phyloP scores from a whole-genome alignment of 176 grass and related monocot species.

The Melocanna baccifera region DNA sequence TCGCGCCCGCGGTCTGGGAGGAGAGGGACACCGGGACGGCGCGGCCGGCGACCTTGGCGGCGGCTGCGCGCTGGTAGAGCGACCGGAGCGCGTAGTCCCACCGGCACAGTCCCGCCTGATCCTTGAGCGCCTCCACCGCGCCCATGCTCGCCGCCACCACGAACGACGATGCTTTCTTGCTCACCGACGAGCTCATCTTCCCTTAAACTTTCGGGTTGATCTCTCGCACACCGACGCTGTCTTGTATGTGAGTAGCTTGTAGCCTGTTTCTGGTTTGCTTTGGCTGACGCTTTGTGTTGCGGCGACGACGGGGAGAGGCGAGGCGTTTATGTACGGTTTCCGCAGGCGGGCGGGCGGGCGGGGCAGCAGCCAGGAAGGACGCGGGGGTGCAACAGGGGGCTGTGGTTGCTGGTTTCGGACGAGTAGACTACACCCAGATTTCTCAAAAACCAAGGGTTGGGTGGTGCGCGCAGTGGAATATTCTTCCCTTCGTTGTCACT shows the following conservation, averaged over 20 bases:
- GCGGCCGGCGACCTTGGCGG: slow-evolving; percentile 22
- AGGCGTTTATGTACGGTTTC: background rate
- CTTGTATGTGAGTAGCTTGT: background rate
- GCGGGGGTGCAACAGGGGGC: slow-evolving; percentile 14
- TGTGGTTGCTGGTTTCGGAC: slow-evolving; percentile 26
- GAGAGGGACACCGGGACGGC: slow-evolving; percentile 33
- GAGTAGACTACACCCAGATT: slow-evolving; percentile 19
- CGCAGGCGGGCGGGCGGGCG: background rate
- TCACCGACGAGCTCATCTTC: slow-evolving; percentile 27
- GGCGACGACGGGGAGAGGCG: background rate
- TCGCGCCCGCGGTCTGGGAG: background rate
- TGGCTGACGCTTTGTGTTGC: background rate
- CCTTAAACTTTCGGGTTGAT: background rate
- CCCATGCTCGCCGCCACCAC: slow-evolving; percentile 64
- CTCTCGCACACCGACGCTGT: background rate
- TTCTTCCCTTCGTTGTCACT: background rate
- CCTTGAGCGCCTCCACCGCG: slow-evolving; percentile 72
- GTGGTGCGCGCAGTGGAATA: background rate
- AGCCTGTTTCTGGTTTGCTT: background rate
- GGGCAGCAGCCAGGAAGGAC: background rate
- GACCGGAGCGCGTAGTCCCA: slow-evolving; percentile 68
- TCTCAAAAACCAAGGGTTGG: slow-evolving; percentile 17
- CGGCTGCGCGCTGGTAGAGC: slow-evolving; percentile 28
- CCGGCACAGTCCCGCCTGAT: slow-evolving; percentile 63
- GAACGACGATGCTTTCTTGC: slow-evolving; percentile 48